Conservation (phyloP, 139 green algal species). For the Desmodesmus armatus region DNA sequence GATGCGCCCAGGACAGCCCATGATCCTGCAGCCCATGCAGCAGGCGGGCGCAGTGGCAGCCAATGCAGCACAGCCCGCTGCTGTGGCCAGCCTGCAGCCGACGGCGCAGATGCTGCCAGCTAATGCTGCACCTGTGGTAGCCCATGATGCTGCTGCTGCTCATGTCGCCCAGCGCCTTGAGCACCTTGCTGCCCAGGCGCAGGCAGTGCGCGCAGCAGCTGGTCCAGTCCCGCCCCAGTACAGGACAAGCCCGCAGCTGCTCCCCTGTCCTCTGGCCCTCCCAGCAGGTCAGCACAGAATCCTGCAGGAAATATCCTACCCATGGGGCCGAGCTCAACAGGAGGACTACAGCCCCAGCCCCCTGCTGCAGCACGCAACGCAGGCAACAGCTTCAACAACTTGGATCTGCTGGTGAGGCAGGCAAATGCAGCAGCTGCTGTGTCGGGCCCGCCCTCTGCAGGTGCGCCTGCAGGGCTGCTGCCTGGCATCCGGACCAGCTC, state of each 20-base stretch:
- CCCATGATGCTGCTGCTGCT: not conserved
- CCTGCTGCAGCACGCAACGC: not conserved
- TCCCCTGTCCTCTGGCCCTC: too few species aligned
- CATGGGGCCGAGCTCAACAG: too few species aligned
- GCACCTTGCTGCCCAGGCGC: not conserved
- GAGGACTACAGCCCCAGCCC: too few species aligned
- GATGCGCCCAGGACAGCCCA: not conserved
- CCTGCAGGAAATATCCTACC: too few species aligned
- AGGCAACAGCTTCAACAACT: conserved; percentile 21
- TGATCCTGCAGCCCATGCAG: not conserved
- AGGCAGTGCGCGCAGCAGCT: not conserved
- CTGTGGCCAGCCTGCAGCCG: not conserved
- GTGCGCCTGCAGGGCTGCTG: not conserved
- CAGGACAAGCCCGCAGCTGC: too few species aligned
- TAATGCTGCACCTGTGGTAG: not conserved
- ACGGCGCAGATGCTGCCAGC: not conserved
- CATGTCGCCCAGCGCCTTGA: not conserved
- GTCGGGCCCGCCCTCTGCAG: not conserved
- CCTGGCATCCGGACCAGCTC: too few species aligned
- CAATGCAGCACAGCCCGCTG: conserved; percentile 18
- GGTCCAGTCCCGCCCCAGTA: too few species aligned
- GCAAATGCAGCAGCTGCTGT: not conserved
- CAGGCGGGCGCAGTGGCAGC: not conserved
- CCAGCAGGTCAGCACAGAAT: too few species aligned
- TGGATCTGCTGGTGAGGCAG: conserved; percentile 32